Evolutionary conservation across 75 land plant species (phyloP).

Genomic region (Pseudotsuga menziesii): DNA sequence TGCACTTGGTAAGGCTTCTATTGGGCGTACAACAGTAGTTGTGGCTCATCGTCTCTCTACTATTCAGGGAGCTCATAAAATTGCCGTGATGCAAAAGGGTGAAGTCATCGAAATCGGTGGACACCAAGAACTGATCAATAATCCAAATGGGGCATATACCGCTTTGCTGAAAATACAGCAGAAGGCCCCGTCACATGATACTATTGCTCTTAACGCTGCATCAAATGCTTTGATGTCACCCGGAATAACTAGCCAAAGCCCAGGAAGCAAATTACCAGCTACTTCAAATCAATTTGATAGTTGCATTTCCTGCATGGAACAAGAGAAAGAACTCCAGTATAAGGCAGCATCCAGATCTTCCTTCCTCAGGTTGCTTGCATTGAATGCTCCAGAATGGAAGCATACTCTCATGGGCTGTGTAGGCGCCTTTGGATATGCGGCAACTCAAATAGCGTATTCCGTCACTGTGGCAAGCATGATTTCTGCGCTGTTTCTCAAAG

Average conservation of each 20-base stretch:
- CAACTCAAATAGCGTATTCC: conserved; percentile 43
- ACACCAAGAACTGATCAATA: conserved; percentile 38
- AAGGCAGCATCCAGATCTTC: conserved; percentile 33
- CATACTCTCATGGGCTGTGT: conserved; percentile 42
- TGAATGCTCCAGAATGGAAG: conserved; percentile 76
- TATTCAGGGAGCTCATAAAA: conserved; percentile 28
- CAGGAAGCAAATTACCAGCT: too few species aligned
- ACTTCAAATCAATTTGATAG: too few species aligned
- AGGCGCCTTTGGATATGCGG: conserved; percentile 52
- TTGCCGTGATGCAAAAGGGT: conserved; percentile 47
- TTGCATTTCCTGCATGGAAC: too few species aligned
- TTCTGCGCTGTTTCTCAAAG: too few species aligned
- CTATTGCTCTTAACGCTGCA: too few species aligned
- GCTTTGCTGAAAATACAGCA: conserved; percentile 20
- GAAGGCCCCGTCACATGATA: too few species aligned
- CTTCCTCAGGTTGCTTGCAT: conserved; percentile 35
- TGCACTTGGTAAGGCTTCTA: conserved; percentile 37
- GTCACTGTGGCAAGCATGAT: too few species aligned
- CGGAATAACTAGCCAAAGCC: too few species aligned
- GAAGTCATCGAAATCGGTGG: conserved; percentile 36
- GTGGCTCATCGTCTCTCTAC: conserved; percentile 59
- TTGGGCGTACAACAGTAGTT: conserved; percentile 47
- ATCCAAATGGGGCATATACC: background rate
- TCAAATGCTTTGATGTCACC: too few species aligned
- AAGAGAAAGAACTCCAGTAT: too few species aligned